Evolutionary conservation across 208 protist species (phyloP), one percentile per base, ranked within the genome.

Genomic region (Crithidia fasciculata): DNA sequence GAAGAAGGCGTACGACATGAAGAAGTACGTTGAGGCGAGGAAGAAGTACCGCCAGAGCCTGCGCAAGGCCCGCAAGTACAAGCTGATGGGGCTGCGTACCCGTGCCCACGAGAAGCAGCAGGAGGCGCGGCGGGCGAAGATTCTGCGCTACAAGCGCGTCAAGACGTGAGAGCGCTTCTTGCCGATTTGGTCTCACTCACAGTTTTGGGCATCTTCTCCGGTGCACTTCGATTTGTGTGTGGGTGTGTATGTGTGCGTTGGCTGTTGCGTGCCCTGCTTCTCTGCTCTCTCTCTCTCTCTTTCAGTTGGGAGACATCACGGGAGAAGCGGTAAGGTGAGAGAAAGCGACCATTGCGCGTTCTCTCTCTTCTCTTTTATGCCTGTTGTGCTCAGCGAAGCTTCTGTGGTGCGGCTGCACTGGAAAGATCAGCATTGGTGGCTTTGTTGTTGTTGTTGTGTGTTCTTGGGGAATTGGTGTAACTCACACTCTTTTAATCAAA

Each of bases 1-100:
- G 82, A 92, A 89, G 56, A 94, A 95, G 83, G 72, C 91, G n/a
- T 97, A 96, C 76, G 94, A 97, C 77, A 89, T 95, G 86, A 93
- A 93, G 78, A 97, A 97, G 79, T 96, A 95, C 78, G 70, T 83
- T 13, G 94, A 97, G 45, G 84, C 86, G 13, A 68, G 89, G 2
- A 95, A 95, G 75, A 96, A 96, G 84, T 95, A 97, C 80, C 81
- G 91, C 57, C 87, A 95, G 74, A 87, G 69, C 40, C 71, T 97
- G 69, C 87, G 88, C 28, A 95, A 97, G 82, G 74, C 90, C 15
- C 84, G 93, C 45, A 95, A 95, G 82, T 91, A 85, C 72, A 92
- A 94, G 66, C 78, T 97, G 36, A 93, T 95, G 85, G 80, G 89
- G 18, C 53, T 95, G 16, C 89, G 90, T 52, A 97, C 93, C 3